phyloP scores from a whole-genome alignment of 2,329 filamentous ascomycete genomes.

The Cercospora sojina region DNA sequence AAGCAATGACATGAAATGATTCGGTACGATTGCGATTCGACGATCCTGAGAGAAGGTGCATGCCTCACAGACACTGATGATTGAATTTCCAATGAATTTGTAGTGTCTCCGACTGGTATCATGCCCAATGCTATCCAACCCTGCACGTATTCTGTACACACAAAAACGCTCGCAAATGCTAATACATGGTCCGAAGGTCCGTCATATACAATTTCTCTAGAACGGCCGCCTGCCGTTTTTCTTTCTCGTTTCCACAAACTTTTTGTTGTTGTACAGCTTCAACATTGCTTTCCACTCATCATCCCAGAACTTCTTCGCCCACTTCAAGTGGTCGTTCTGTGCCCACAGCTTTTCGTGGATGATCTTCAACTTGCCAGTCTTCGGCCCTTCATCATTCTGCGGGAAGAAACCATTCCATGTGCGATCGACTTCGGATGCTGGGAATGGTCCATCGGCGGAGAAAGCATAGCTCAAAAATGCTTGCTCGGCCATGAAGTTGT shows the following conservation, averaged over 20 bases:
- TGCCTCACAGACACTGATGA: neutral
- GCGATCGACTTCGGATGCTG: conserved; percentile 19
- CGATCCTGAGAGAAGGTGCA: neutral
- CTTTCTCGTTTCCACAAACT: conserved; percentile 18
- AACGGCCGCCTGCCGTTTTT: conserved; percentile 16
- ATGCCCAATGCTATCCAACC: conserved; percentile 3
- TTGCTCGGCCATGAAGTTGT: conserved; percentile 27
- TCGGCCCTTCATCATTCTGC: conserved; percentile 17
- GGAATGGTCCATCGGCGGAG: conserved; percentile 22
- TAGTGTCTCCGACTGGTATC: neutral
- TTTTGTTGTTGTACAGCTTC: conserved; percentile 23
- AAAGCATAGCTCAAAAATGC: conserved; percentile 26
- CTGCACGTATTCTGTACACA: conserved; percentile 7
- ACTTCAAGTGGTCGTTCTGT: conserved; percentile 16
- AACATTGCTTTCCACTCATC: conserved; percentile 25
- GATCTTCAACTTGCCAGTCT: conserved; percentile 23
- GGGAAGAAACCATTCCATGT: conserved; percentile 28
- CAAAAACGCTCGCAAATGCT: conserved; percentile 12
- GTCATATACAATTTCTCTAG: conserved; percentile 1
- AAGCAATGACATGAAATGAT: neutral
- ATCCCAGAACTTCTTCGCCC: conserved; percentile 21
- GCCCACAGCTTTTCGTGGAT: conserved; percentile 29
- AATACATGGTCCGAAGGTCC: neutral
- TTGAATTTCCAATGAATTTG: neutral
- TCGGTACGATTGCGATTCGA: neutral